phyloP scores from a whole-genome alignment of 306 rosid genomes.

The Gastrolobium bilobum region DNA sequence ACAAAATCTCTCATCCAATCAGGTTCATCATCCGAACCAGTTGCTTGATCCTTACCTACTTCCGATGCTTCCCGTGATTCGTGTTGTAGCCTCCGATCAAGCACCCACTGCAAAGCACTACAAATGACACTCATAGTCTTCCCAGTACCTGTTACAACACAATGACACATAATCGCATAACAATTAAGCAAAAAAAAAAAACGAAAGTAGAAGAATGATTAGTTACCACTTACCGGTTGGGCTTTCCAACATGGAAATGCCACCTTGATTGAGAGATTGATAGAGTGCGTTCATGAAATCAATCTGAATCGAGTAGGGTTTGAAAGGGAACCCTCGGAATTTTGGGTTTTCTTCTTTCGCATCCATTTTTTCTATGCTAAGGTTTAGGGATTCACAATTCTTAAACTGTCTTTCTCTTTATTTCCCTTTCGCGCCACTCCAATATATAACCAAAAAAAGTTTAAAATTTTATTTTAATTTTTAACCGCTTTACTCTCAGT shows the following conservation, averaged over 20 bases:
- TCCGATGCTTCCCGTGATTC: conserved; percentile 37
- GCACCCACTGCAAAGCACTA: conserved; percentile 92
- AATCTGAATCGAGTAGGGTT: conserved; percentile 83
- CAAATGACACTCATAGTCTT: conserved; percentile 92
- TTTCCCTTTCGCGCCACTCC: no score
- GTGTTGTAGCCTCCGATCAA: conserved; percentile 64
- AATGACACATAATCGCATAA: conserved; percentile 14
- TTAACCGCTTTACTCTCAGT: no score
- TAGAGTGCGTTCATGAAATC: conserved; percentile 92
- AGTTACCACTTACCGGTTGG: conserved; percentile 68
- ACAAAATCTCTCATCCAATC: conserved; percentile 87
- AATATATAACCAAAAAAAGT: no score
- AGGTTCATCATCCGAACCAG: conserved; percentile 83
- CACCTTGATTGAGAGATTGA: conserved; percentile 74
- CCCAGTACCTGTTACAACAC: conserved; percentile 77
- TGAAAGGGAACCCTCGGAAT: conserved; percentile 80
- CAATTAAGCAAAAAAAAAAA: background rate
- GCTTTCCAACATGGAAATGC: conserved; percentile 93
- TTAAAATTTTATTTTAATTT: no score
- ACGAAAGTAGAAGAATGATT: background rate
- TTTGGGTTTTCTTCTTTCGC: conserved; percentile 50
- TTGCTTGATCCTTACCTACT: conserved; percentile 40
- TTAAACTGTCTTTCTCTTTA: background rate
- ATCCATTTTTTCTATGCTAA: conserved; percentile 28
- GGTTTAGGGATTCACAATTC: background rate